Base-by-base conservation (phyloP, 2,329 filamentous ascomycete genomes). In the Pyricularia sp. region DNA sequence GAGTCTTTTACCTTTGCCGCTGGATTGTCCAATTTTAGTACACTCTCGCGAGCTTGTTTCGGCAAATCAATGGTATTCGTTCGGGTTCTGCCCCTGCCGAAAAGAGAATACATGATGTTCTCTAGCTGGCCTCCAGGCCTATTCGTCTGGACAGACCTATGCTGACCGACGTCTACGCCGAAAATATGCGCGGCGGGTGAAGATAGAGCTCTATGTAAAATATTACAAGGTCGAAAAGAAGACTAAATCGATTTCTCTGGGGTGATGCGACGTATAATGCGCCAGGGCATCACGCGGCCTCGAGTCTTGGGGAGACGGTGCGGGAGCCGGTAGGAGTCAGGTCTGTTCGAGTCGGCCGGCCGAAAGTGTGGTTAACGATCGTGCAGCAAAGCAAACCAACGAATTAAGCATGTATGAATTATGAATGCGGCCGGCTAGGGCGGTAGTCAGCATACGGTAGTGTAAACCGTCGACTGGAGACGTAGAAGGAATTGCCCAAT, bases 41-140 rank as follows among this genome's bases (percentile, higher is more conserved):
- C 69, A 69, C 74, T 64, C 63, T 74, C 69, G 69, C 71, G 69
- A 63, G 72, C 71, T 70, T 73, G 72, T 67, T 70, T 69, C 17
- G 73, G 72, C 67, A 74, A 68, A 31, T 74, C 73, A 67, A 70
- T 70, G 25, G 72, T 72, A 65, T 73, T 74, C 26, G 73, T 72
- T 59, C 73, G 73, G 67, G 66, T 72, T 66, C 72, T 71, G 25
- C 70, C 72, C 65, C 72, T 72, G 59, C 71, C 71, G 68, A 74
- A 74, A 55, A 72, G 70, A 67, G 73, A 73, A 28, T 71, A 72
- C 78, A 73, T 77, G 70, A 42, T 58, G 64, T n/a, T 61, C 17
- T 17, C 59, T 63, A 25, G 26, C 25, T 28, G 59, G 25, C 59
- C 26, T 63, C 23, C 59, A 26, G 23, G 59, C 59, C 33, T 63